These are phyloP conservation scores for Ophiostoma angusticollis DNA, from an alignment of 2,329 filamentous ascomycete species.

Conservation along the genomic window DNA sequence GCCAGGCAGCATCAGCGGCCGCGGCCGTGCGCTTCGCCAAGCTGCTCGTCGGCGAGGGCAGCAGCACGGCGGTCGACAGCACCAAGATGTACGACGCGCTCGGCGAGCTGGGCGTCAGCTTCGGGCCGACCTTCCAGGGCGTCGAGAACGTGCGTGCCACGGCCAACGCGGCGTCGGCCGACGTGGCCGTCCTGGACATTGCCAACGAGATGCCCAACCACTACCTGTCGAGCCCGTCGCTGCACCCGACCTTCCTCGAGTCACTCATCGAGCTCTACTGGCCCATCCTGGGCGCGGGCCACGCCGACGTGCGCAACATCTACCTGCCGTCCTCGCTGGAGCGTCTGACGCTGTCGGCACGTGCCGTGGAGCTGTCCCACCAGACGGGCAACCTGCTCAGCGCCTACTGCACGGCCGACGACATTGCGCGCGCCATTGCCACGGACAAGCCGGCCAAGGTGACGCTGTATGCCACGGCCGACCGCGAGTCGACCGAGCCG, in stretches of 20 bases:
- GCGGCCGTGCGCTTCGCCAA: conserved; percentile 20
- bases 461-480: conserved; percentile 22
- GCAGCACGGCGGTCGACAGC: conserved; percentile 18
- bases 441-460: conserved; percentile 25
- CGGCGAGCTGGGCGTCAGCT: conserved; percentile 32
- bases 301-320: conserved; percentile 21
- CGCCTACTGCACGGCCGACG: conserved; percentile 24
- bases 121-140: conserved; percentile 39
- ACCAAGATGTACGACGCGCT: conserved; percentile 33
- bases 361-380: conserved; percentile 17
- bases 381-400: conserved; percentile 21
- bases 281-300: conserved; percentile 23
- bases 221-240: conserved; percentile 20
- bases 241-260: conserved; percentile 29
- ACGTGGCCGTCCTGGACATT: conserved; percentile 24
- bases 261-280: conserved; percentile 30
- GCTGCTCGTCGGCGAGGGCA: background rate
- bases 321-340: conserved; percentile 31
- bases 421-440: conserved; percentile 14
- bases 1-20: conserved; percentile 18
- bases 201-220: conserved; percentile 28
- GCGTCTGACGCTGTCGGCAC: conserved; percentile 24
- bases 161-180: conserved; percentile 21
- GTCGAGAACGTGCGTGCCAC: conserved; percentile 31
- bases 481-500: conserved; percentile 19